These are phyloP conservation scores for Suillus occidentalis DNA, from an alignment of 768 basidiomycete species.

Conservation along the genomic window DNA sequence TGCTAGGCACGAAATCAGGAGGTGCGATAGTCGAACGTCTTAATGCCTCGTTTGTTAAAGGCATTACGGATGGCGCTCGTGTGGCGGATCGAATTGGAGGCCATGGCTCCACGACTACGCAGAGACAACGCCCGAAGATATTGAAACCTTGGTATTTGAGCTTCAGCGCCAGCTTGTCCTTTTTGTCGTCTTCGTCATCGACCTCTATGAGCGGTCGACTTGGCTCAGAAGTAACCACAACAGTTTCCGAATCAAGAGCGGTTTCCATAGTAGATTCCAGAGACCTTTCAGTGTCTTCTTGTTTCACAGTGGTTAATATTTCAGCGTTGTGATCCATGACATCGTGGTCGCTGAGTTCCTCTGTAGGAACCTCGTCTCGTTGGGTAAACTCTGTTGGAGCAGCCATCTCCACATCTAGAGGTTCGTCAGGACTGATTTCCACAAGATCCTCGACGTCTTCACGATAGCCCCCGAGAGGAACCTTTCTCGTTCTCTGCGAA, in stretches of 20 bases:
- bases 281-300: slow-evolving; percentile 1
- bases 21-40: slow-evolving; percentile 37
- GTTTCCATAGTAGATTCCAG: not conserved
- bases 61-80: slow-evolving; percentile 32
- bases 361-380: not conserved
- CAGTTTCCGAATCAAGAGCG: slow-evolving; percentile 5
- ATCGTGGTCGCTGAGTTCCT: not conserved
- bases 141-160: slow-evolving; percentile 71
- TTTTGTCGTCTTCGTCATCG: slow-evolving; percentile 65
- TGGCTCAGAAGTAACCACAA: not conserved
- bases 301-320: not conserved
- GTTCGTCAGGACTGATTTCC: slow-evolving; percentile 3
- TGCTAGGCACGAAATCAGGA: slow-evolving; percentile 25
- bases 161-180: slow-evolving; percentile 68
- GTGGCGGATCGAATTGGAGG: slow-evolving; percentile 47
- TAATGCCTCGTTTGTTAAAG: slow-evolving; percentile 23
- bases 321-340: slow-evolving; percentile 1
- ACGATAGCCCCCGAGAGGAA: slow-evolving; percentile 24
- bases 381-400: slow-evolving; percentile 2
- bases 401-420: slow-evolving; percentile 20
- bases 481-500: slow-evolving; percentile 32
- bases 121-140: slow-evolving; percentile 72
- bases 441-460: slow-evolving; percentile 24
- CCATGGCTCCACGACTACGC: slow-evolving; percentile 83
- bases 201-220: slow-evolving; percentile 18